phyloP scores from a whole-genome alignment of 1,284 basidiomycete genomes.

The Leccinum pachyderme region DNA sequence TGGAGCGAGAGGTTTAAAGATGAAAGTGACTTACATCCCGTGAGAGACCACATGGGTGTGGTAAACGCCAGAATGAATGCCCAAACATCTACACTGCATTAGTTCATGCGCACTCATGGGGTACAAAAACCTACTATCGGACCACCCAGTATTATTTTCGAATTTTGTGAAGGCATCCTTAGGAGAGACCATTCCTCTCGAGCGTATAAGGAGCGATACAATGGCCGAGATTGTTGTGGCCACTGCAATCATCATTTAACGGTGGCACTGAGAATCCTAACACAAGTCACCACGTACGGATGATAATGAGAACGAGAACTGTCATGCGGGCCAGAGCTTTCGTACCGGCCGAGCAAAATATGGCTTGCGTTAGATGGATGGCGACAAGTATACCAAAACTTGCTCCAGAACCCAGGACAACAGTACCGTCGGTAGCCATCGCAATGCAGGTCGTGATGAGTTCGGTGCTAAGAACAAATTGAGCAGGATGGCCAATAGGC shows the following conservation, averaged over 20 bases:
- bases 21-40: slow-evolving; percentile 13
- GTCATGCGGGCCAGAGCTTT: slow-evolving; percentile 60
- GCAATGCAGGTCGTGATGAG: slow-evolving; percentile 70
- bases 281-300: slow-evolving; percentile 38
- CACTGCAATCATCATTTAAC: slow-evolving; percentile 34
- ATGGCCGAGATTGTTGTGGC: slow-evolving; percentile 56
- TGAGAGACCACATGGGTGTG: slow-evolving; percentile 24
- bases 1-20: background rate
- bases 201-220: slow-evolving; percentile 50
- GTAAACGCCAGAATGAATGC: slow-evolving; percentile 24
- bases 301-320: slow-evolving; percentile 57
- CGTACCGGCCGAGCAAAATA: slow-evolving; percentile 67
- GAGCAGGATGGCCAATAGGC: background rate
- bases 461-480: slow-evolving; percentile 42
- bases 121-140: slow-evolving; percentile 41
- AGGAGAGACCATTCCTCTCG: slow-evolving; percentile 54
- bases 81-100: slow-evolving; percentile 37
- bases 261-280: background rate
- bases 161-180: slow-evolving; percentile 61
- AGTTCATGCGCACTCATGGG: background rate
- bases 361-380: slow-evolving; percentile 56
- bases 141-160: slow-evolving; percentile 69
- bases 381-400: slow-evolving; percentile 62
- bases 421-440: slow-evolving; percentile 51
- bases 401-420: slow-evolving; percentile 49